Evolutionary conservation across 108 stramenopile species (phyloP).

Genomic region (Nitzschia sp.): DNA sequence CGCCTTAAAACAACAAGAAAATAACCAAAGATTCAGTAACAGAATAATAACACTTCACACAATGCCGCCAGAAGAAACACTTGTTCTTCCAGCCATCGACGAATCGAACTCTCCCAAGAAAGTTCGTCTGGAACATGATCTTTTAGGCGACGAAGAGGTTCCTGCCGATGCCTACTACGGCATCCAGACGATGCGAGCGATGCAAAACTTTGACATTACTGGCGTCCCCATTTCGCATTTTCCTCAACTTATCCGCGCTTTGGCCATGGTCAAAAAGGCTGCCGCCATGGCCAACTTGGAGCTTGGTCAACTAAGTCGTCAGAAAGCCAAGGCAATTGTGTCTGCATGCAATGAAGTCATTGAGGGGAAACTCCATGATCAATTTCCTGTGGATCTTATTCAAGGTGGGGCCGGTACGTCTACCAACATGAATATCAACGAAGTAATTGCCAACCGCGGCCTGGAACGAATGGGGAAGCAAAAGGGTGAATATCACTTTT

Average conservation of each 20-base stretch:
- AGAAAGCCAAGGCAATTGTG: constrained; percentile 49
- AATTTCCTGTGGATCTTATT: constrained; percentile 63
- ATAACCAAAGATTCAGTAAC: too few relatives aligned
- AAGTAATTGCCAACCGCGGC: constrained; percentile 73
- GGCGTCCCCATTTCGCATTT: constrained; percentile 56
- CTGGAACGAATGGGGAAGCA: constrained; percentile 60
- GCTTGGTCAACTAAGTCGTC: constrained; percentile 35
- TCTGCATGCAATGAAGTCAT: constrained; percentile 59
- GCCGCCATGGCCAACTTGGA: constrained; percentile 49
- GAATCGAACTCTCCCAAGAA: too few relatives aligned
- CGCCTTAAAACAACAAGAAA: too few relatives aligned
- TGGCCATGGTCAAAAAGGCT: constrained; percentile 63
- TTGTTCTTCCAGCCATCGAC: too few relatives aligned
- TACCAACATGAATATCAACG: constrained; percentile 78
- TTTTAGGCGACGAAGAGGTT: constrained; percentile 49
- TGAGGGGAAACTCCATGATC: constrained; percentile 52
- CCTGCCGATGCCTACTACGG: constrained; percentile 63
- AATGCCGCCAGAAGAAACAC: too few relatives aligned
- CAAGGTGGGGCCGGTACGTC: constrained; percentile 75
- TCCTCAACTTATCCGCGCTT: constrained; percentile 49
- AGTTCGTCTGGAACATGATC: constrained; percentile 38
- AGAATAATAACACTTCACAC: too few relatives aligned
- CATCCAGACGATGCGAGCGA: constrained; percentile 75
- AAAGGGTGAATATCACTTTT: constrained; percentile 46
- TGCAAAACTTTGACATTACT: constrained; percentile 68